phyloP scores from a whole-genome alignment of 768 basidiomycete species.

The Tricholoma matsutake region DNA sequence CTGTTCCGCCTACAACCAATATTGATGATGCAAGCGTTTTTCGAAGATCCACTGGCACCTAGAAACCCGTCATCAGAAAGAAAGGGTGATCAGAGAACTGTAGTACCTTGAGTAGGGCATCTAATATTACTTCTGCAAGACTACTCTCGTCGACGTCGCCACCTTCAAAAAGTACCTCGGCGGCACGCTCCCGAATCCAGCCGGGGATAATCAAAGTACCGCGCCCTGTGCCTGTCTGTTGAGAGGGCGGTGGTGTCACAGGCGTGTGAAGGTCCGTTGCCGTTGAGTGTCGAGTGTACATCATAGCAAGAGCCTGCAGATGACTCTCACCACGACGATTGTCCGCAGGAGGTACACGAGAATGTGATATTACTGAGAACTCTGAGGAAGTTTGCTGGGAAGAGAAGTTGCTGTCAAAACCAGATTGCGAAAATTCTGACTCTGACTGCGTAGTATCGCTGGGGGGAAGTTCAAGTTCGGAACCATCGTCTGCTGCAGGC shows the following conservation, averaged over 20 bases:
- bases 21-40: conserved; percentile 82
- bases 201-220: conserved; percentile 87
- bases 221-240: conserved; percentile 67
- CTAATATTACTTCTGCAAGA: conserved; percentile 77
- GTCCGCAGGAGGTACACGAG: conserved; percentile 31
- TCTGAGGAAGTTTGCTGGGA: conserved; percentile 56
- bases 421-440: conserved; percentile 59
- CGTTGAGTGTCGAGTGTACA: conserved; percentile 76
- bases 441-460: conserved; percentile 64
- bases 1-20: conserved; percentile 83
- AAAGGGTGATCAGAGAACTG: not conserved
- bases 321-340: conserved; percentile 44
- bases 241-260: conserved; percentile 62
- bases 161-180: conserved; percentile 88
- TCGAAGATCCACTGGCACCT: conserved; percentile 91
- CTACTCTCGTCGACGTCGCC: conserved; percentile 88
- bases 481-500: conserved; percentile 31
- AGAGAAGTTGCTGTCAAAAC: conserved; percentile 44
- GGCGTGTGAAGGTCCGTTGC: conserved; percentile 71
- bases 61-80: conserved; percentile 3
- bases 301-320: conserved; percentile 60
- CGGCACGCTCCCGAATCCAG: conserved; percentile 90
- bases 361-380: conserved; percentile 51
- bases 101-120: conserved; percentile 73
- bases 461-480: conserved; percentile 39